Evolutionary conservation across 2,329 filamentous ascomycete genomes (phyloP), one percentile per base, ranked within the genome.

Genomic region (Aaosphaeria arxii): DNA sequence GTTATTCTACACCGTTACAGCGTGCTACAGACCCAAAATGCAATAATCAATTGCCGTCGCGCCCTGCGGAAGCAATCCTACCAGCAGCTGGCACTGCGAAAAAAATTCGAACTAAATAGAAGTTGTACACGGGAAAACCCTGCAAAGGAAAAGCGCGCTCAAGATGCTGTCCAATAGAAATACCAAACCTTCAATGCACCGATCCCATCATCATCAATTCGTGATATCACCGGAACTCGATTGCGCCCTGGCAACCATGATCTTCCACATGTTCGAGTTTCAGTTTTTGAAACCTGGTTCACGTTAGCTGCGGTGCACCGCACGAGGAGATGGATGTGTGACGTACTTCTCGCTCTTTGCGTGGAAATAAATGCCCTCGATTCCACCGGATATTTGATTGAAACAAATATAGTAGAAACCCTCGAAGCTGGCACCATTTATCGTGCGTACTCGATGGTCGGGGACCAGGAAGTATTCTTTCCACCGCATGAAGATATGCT

Each of bases 401-500:
- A 97, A 97, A 74, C 91, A 96, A 57, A 99, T 97, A 66, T 99
- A 99, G 70, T 97, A 99, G 69, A 99, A 99, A 0, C 94, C 94
- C 66, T 99, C 94, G 51, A 97, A 99, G 64, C 92, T 97, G 6
- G 94, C 94, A 13, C 94, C 94, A 32, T 85, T 88, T 52, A 99
- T 96, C 7, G 89, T 95, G 52, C 87, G 83, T 17, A 97, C 91
- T 11, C 89, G 83, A 69, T 99, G 94, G 63, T 99, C 91, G 1
- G 94, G 94, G 1, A 99, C 94, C 1, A 99, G 77, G 63, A 99
- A 99, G 62, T 95, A 91, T 66, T 99, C 94, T 72, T 99, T 99
- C 94, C 94, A 99, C 51, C 94, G 85, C 94, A 99, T 99, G 65
- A 96, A 99, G 31, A 99, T 86, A 67, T 95, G 86, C 59, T 96